These are phyloP conservation scores for Pleurotus ostreatus DNA, from an alignment of 768 basidiomycete species.

Conservation along the genomic window DNA sequence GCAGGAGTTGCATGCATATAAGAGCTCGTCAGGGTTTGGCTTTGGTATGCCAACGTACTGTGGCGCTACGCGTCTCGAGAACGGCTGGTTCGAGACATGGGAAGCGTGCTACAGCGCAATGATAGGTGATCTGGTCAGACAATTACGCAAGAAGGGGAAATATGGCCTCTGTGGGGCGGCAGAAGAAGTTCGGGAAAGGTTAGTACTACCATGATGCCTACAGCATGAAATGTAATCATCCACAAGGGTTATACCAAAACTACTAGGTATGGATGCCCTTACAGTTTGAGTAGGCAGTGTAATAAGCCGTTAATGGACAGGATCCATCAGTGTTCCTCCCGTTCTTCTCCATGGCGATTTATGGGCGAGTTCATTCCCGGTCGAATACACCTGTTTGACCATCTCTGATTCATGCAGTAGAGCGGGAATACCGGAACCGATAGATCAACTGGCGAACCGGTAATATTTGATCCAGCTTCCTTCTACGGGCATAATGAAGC, in stretches of 20 bases:
- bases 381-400: neutral
- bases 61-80: conserved; percentile 63
- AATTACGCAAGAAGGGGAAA: conserved; percentile 35
- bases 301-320: conserved; percentile 18
- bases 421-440: conserved; percentile 74
- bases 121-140: conserved; percentile 53
- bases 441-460: conserved; percentile 44
- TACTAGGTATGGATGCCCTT: conserved; percentile 39
- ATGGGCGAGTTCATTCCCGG: conserved; percentile 47
- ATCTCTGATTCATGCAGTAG: conserved; percentile 27
- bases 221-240: neutral
- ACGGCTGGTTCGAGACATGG: conserved; percentile 75
- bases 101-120: conserved; percentile 61
- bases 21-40: conserved; percentile 58
- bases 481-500: conserved; percentile 81
- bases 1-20: conserved; percentile 56
- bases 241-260: conserved; percentile 65
- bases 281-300: neutral
- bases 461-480: conserved; percentile 77
- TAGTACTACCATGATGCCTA: conserved; percentile 15
- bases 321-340: conserved; percentile 53
- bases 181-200: conserved; percentile 45
- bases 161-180: conserved; percentile 51
- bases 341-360: conserved; percentile 77
- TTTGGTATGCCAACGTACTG: conserved; percentile 76